Base-by-base conservation (phyloP, 352 stramenopile genomes). In the Globisporangium paddicum region DNA sequence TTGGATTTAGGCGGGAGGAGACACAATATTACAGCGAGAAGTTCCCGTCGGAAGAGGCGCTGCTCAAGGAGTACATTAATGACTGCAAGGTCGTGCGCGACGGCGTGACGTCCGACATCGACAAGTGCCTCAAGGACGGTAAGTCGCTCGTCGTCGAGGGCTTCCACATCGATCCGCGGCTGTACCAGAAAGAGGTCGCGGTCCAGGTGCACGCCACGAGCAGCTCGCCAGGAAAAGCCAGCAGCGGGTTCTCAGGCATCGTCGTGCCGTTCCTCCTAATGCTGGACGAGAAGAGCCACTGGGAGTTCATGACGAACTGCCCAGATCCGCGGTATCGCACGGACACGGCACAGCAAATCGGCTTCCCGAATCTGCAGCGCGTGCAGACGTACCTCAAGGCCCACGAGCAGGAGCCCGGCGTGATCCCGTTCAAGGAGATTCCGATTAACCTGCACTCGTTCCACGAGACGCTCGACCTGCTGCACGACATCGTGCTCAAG, bases 101-200 rank as follows among this genome's bases (percentile, higher is more conserved):
- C 38, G 86, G 86, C 10, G 83, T 95, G n/a, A 78, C 69, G 28
- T 90, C 82, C 6, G 86, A 95, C 60, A 90, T 95, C 57, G 79
- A 92, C 67, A 95, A 95, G 63, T 95, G 86, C 46, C 69, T 95
- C 5, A 95, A 93, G 57, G 86, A 95, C 60, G 86, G 86, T 63
- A 95, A 95, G 71, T 95, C 86, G 47, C 73, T 95, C 46, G 90
- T 95, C 61, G 85, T 95, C 35, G 86, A 95, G 51, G 86, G 86
- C 3, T 87, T 95, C 55, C 86, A 95, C 70, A 81, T 95, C 44
- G 86, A 95, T 58, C 86, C 86, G 51, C 83, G 82, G 11, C 64
- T 95, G 58, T 95, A 95, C 62, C 82, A 95, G 54, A 79, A 83
- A 50, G 81, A 87, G 32, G 78, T 90, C 18, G 61, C 60, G 0